Percentiles rank a stretch among this genome's conserved stretches.
These are phyloP conservation scores for Vigna angularis DNA, from an alignment of 306 rosid species.

Conservation along the genomic window DNA sequence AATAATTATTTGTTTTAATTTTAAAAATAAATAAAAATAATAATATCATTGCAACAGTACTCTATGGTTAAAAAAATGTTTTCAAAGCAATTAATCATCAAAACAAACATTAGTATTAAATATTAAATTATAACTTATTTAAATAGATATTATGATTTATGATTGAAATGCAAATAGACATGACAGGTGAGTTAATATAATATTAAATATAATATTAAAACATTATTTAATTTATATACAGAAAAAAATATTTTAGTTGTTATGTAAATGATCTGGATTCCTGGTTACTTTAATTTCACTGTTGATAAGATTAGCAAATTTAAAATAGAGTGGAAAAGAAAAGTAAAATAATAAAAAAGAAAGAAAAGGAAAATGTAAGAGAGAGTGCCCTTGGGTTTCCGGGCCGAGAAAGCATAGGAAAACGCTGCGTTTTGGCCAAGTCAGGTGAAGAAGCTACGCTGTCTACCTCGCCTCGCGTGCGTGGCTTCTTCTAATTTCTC, in stretches of 20 bases:
- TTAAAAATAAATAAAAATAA: too few relatives aligned
- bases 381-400: not conserved
- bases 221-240: too few relatives aligned
- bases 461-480: constrained; percentile 35
- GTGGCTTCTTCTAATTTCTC: constrained; percentile 34
- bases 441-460: constrained; percentile 27
- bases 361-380: not conserved
- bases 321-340: not conserved
- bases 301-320: not conserved
- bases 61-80: too few relatives aligned
- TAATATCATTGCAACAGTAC: too few relatives aligned
- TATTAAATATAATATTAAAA: too few relatives aligned
- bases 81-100: too few relatives aligned
- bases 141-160: too few relatives aligned
- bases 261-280: not conserved
- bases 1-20: too few relatives aligned
- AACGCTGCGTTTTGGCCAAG: constrained; percentile 35
- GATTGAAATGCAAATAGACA: too few relatives aligned
- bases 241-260: not conserved
- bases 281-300: not conserved
- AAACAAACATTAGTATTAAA: too few relatives aligned
- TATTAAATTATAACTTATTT: too few relatives aligned
- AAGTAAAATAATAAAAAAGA: not conserved
- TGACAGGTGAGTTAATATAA: too few relatives aligned
- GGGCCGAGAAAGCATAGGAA: not conserved